phyloP scores from a whole-genome alignment of 2,329 filamentous ascomycete species.

The Trichoderma sp. region DNA sequence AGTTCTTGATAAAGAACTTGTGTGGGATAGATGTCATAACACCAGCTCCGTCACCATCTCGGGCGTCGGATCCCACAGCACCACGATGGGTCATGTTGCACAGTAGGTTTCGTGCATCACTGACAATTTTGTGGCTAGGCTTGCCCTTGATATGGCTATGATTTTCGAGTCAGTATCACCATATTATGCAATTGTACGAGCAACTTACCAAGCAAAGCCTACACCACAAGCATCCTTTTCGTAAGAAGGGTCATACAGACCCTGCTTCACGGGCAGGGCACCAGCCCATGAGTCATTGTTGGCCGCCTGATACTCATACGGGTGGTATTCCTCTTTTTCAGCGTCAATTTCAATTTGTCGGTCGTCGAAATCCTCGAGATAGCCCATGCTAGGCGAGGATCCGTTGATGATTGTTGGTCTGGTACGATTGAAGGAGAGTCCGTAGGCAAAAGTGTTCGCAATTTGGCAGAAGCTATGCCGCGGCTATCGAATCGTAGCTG shows the following conservation, averaged over 20 bases:
- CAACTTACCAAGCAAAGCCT: slow-evolving; percentile 87
- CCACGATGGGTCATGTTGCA: slow-evolving; percentile 99
- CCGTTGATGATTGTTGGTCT: slow-evolving; percentile 19
- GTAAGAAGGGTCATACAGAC: slow-evolving; percentile 91
- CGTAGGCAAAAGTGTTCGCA: background rate
- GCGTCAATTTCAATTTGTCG: slow-evolving; percentile 62
- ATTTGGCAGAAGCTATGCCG: slow-evolving; percentile 11
- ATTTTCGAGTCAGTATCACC: slow-evolving; percentile 25
- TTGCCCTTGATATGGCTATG: slow-evolving; percentile 93
- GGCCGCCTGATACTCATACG: slow-evolving; percentile 84
- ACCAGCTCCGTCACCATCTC: slow-evolving; percentile 96
- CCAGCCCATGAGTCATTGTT: slow-evolving; percentile 89
- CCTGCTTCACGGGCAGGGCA: slow-evolving; percentile 95
- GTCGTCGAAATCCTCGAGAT: slow-evolving; percentile 65
- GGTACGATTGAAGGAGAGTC: slow-evolving; percentile 6
- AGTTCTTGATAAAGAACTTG: slow-evolving; percentile 98
- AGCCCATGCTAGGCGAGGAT: slow-evolving; percentile 67
- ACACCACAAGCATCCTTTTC: slow-evolving; percentile 99
- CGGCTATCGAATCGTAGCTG: background rate
- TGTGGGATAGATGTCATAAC: slow-evolving; percentile 99
- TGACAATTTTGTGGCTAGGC: slow-evolving; percentile 96
- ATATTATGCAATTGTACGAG: background rate
- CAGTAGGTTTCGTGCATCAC: slow-evolving; percentile 92
- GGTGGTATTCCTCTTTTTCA: slow-evolving; percentile 59
- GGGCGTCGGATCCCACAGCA: slow-evolving; percentile 94